Conservation (phyloP, 169 alveolate genomes). For the Eimeria falciformis region DNA sequence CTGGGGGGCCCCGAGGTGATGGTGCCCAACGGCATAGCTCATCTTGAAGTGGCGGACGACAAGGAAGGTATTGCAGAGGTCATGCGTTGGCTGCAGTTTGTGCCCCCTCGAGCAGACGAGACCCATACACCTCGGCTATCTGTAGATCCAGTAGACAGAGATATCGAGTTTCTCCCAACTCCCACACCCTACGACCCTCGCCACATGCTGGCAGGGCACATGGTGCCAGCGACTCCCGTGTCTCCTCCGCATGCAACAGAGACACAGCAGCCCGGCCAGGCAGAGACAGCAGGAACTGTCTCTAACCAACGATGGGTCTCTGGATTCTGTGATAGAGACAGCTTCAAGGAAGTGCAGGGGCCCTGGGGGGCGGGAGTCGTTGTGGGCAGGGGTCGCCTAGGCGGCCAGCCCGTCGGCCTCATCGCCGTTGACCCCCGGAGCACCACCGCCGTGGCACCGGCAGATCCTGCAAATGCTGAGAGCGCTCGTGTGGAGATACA, state of each 20-base stretch:
- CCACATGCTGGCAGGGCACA: conserved; percentile 82
- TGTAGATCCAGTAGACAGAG: conserved; percentile 82
- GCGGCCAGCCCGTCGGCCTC: conserved; percentile 88
- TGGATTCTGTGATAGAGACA: conserved; percentile 84
- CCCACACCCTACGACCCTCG: conserved; percentile 85
- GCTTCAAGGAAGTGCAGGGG: conserved; percentile 84
- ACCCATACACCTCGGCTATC: conserved; percentile 62
- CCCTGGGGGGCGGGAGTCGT: conserved; percentile 88
- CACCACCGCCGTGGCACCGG: conserved; percentile 81
- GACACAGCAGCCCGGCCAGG: neutral
- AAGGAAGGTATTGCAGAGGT: conserved; percentile 88
- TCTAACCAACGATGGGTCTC: conserved; percentile 78
- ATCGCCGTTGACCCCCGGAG: conserved; percentile 84
- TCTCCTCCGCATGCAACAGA: neutral
- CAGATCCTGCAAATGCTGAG: conserved; percentile 87
- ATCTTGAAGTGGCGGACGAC: conserved; percentile 87
- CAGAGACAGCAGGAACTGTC: neutral
- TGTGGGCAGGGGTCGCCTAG: conserved; percentile 87
- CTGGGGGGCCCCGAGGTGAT: conserved; percentile 92
- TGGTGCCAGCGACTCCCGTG: conserved; percentile 55
- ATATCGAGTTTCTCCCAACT: conserved; percentile 79
- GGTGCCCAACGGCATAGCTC: conserved; percentile 92
- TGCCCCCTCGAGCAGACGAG: conserved; percentile 80
- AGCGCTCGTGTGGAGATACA: conserved; percentile 6
- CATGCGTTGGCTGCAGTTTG: conserved; percentile 87